Base-by-base conservation (phyloP, 2,329 filamentous ascomycete genomes). In the Sarocladium strictum region DNA sequence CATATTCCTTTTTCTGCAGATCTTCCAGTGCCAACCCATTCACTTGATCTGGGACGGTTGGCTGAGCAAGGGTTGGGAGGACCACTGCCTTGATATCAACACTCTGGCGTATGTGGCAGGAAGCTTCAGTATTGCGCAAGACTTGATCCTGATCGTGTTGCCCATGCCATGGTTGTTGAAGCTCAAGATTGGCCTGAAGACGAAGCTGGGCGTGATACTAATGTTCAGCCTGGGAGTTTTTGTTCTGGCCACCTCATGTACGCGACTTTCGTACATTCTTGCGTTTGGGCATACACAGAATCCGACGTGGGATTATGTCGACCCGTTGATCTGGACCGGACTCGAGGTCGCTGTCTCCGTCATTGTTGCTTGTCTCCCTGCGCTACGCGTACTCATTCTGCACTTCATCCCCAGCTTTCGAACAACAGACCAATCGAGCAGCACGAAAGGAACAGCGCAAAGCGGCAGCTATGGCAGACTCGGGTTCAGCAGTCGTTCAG, bases 201-300 rank as follows among this genome's bases (percentile, higher is more conserved):
- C 75, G 58, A 79, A 75, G 62, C 40, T 72, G 1, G 71, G 71
- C 32, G 67, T 78, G 2, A 64, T 65, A 1, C 43, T 72, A 17
- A 74, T 80, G 63, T 68, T 80, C 53, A 71, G 68, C 11, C 64
- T 79, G 14, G 71, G 76, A 26, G 58, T 71, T 15, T 72, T 77
- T 50, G 68, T 69, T 12, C 60, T 73, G 5, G 67, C 63, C 4
- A 67, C 70, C 15, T 66, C 69, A 35, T 60, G 71, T 45, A 63
- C 70, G 14, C 64, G 70, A 1, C 63, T 75, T 21, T 63, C 63
- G 40, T 69, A 69, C 52, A 58, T 73, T 26, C 58, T 68, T 15
- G 50, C 57, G 2, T 69, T 69, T 55, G 66, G 65, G 14, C 57
- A 59, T 11, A 69, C 65, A n/a, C 55, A 59, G 11, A 72, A 74